Base-by-base conservation (phyloP, 768 basidiomycete genomes). In the Suillus discolor region DNA sequence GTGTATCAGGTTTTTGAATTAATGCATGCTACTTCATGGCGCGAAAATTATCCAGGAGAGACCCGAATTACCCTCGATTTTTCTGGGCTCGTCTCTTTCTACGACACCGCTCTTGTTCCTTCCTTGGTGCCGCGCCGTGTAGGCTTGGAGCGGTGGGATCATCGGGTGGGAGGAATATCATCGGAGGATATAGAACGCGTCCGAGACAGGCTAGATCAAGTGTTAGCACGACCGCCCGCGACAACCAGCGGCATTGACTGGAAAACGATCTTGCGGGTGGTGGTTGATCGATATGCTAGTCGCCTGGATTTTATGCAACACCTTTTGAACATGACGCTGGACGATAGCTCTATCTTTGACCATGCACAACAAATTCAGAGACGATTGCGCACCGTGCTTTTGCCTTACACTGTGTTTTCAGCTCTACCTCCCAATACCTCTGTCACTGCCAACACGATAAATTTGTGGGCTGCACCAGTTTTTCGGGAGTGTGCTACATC, bases 181-280 rank as follows among this genome's bases (percentile, higher is more conserved):
- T 55, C 38, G 2, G 62, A 64, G 44, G 72, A 73, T 63, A 18
- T 67, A 9, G 62, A 61, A 1, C 66, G 53, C 0, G 57, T 49
- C 13, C 68, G 42, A 20, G 41, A 62, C 7, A 64, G 67, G 28
- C 54, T 73, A 16, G 67, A 34, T 45, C 38, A 53, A 8, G 49
- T 2, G 6, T 38, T 74, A 38, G 16, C 20, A 20, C 25, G 55
- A 38, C 53, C 67, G 13, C 49, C 41, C 2, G 62, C 15, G 1
- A 51, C 51, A 7, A 65, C 66, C 3, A 82, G 78, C 62, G 76
- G 75, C 0, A 65, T 84, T 4, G 82, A 86, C 67, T 85, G 84
- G 84, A 69, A 70, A 36, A 74, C 75, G 3, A 70, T 83, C 45
- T 68, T 79, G 18, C 74, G 76, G 13, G 75, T 79, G 38, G 70